A percentile compares a stretch with the other conserved stretches of the same genome.
phyloP scores from a whole-genome alignment of 257 asterid genomes.

The Plantago elongata region DNA sequence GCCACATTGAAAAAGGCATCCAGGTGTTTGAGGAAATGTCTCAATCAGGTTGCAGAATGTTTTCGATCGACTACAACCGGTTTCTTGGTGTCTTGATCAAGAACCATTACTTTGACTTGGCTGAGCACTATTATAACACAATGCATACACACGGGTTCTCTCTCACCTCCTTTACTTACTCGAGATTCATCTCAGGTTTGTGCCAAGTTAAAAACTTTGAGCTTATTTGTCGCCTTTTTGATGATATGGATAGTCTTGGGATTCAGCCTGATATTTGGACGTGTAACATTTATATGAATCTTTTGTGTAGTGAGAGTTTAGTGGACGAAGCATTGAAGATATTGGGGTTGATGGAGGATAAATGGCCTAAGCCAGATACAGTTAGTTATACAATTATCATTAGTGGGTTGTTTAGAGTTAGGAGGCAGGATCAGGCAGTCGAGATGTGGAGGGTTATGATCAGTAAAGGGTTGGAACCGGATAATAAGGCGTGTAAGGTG shows the following conservation, averaged over 20 bases:
- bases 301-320: conserved; percentile 64
- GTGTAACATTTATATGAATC: conserved; percentile 67
- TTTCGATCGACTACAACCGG: conserved; percentile 81
- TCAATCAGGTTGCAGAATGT: conserved; percentile 72
- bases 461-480: conserved; percentile 56
- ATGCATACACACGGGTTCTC: conserved; percentile 71
- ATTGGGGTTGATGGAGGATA: conserved; percentile 57
- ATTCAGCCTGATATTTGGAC: conserved; percentile 87
- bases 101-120: conserved; percentile 50
- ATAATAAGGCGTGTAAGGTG: conserved; percentile 73
- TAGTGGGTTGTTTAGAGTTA: conserved; percentile 56
- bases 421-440: conserved; percentile 54
- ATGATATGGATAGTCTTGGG: conserved; percentile 73
- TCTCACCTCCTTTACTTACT: conserved; percentile 78
- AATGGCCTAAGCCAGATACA: conserved; percentile 67
- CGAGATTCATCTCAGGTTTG: conserved; percentile 75
- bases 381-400: conserved; percentile 75
- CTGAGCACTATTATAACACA: conserved; percentile 59
- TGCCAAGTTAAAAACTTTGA: conserved; percentile 74
- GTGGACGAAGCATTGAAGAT: conserved; percentile 66
- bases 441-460: conserved; percentile 71
- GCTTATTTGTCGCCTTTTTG: conserved; percentile 61
- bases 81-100: conserved; percentile 78
- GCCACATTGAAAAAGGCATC: conserved; percentile 61
- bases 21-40: conserved; percentile 90